Evolutionary conservation across 2,329 filamentous ascomycete species (phyloP).

Genomic region (Arthrobotrys pseudoclavata): DNA sequence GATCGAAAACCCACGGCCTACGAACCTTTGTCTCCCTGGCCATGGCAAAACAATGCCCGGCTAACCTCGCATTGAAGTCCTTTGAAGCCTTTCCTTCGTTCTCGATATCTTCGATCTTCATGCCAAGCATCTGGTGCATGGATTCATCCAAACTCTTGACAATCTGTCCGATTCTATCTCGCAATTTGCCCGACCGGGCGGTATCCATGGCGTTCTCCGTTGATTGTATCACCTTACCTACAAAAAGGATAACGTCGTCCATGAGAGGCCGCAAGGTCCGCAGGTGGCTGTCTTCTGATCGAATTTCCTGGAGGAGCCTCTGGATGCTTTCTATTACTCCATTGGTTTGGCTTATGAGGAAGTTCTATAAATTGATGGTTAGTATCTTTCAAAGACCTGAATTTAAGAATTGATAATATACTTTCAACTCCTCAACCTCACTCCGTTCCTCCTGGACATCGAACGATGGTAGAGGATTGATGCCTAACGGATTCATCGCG

Average conservation of each 20-base stretch:
- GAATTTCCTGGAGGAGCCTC: conserved; percentile 80
- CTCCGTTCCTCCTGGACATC: conserved; percentile 56
- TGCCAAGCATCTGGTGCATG: conserved; percentile 75
- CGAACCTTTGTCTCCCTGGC: conserved; percentile 80
- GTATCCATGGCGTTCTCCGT: conserved; percentile 72
- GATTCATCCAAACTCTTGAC: conserved; percentile 71
- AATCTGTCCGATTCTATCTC: conserved; percentile 67
- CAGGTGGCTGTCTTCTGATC: conserved; percentile 73
- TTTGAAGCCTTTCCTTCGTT: conserved; percentile 72
- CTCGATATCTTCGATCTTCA: conserved; percentile 74
- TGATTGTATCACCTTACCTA: conserved; percentile 77
- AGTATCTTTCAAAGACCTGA: background rate
- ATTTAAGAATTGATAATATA: background rate
- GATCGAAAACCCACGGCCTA: background rate
- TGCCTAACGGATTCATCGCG: conserved; percentile 51
- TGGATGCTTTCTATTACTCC: conserved; percentile 84
- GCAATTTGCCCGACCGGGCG: conserved; percentile 33
- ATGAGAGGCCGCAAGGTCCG: conserved; percentile 74
- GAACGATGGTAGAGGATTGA: conserved; percentile 45
- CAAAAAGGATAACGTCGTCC: conserved; percentile 77
- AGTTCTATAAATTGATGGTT: conserved; percentile 39
- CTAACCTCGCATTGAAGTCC: conserved; percentile 78
- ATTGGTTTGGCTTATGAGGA: conserved; percentile 80
- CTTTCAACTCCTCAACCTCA: conserved; percentile 56
- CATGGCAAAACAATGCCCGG: conserved; percentile 88